Conservation (phyloP, 208 protist species). For the Acanthamoeba lenticulata region DNA sequence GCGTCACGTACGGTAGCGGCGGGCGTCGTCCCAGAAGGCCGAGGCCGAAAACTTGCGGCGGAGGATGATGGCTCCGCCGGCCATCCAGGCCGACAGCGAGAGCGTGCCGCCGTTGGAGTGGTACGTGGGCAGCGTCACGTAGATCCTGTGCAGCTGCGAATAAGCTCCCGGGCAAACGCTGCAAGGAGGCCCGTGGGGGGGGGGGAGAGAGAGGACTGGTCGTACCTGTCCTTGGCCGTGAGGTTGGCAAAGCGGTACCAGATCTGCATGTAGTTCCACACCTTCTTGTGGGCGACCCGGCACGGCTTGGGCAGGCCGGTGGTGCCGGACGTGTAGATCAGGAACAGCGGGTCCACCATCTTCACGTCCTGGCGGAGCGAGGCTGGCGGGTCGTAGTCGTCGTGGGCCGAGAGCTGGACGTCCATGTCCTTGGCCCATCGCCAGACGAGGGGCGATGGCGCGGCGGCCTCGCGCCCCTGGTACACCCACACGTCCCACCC, state of each 20-base stretch:
- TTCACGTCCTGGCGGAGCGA: background rate
- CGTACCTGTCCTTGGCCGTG: constrained; percentile 64
- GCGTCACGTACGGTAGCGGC: constrained; percentile 78
- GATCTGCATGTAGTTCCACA: constrained; percentile 13
- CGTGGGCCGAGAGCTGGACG: background rate
- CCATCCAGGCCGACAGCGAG: constrained; percentile 60
- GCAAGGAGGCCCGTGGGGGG: no score
- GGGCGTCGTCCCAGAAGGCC: constrained; percentile 85
- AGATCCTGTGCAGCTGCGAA: constrained; percentile 78
- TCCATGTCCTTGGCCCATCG: background rate
- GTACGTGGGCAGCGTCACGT: constrained; percentile 90
- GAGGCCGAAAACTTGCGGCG: constrained; percentile 87
- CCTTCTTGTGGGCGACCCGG: constrained; percentile 85
- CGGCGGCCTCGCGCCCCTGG: background rate
- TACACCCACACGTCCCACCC: constrained; percentile 3
- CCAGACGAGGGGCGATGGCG: background rate
- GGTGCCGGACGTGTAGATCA: constrained; percentile 89
- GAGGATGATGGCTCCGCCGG: constrained; percentile 82
- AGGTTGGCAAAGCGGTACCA: constrained; percentile 23
- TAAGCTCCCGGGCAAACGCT: no score
- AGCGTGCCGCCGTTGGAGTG: constrained; percentile 88
- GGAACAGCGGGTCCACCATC: constrained; percentile 7
- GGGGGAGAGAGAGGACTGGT: no score
- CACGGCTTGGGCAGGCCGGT: constrained; percentile 91
- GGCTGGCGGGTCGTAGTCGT: background rate